A percentile compares a stretch with the other conserved stretches of the same genome.
Conservation (phyloP, 2,329 filamentous ascomycete genomes). For the Nemania sp. region DNA sequence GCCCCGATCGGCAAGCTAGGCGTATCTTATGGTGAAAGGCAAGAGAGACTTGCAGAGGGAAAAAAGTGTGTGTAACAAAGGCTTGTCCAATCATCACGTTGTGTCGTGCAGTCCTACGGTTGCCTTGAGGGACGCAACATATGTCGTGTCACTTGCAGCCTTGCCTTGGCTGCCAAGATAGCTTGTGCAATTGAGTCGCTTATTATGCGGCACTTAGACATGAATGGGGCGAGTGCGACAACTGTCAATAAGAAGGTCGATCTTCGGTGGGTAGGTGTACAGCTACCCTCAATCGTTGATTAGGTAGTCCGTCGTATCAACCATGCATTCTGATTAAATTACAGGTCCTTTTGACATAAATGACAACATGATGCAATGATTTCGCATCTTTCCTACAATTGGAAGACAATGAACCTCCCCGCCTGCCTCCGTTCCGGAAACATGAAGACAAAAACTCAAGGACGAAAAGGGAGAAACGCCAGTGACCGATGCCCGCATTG, state of each 20-base stretch:
- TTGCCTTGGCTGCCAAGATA: no score
- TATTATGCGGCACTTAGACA: no score
- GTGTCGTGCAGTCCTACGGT: no score
- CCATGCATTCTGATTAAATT: conserved; percentile 16
- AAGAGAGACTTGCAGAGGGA: no score
- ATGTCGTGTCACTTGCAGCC: no score
- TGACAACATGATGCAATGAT: conserved; percentile 18
- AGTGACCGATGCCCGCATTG: conserved; percentile 23
- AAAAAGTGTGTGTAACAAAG: no score
- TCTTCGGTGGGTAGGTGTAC: not conserved
- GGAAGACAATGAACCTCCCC: conserved; percentile 7
- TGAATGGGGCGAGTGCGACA: not conserved
- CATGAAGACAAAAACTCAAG: not conserved
- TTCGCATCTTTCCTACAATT: conserved; percentile 5
- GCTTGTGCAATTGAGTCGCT: no score
- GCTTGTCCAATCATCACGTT: no score
- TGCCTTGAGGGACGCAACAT: no score
- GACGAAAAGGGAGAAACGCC: conserved; percentile 22
- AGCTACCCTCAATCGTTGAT: not conserved
- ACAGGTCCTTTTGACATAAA: conserved; percentile 10
- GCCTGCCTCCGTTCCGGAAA: no score
- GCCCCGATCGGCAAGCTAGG: no score
- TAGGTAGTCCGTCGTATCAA: conserved; percentile 6
- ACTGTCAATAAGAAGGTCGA: not conserved
- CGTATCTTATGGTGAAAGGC: no score